Percentiles rank a stretch among this genome's conserved stretches.
phyloP scores from a whole-genome alignment of 2,329 filamentous ascomycete genomes.

The Ceratocystis albifundus region DNA sequence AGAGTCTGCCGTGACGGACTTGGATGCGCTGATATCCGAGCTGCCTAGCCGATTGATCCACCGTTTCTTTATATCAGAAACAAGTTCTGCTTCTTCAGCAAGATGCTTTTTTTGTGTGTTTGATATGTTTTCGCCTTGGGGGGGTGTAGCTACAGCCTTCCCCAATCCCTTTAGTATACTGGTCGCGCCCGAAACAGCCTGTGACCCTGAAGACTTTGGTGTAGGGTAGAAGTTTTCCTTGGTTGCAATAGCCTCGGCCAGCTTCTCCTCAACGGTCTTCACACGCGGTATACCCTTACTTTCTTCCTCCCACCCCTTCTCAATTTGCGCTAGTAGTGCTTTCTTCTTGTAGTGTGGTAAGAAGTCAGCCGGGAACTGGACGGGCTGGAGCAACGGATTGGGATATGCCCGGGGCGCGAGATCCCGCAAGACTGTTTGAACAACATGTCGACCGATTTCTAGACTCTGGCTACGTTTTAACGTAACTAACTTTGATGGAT shows the following conservation, averaged over 20 bases:
- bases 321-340: conserved; percentile 16
- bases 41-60: not conserved
- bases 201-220: not conserved
- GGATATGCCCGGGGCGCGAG: not conserved
- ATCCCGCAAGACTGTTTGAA: not conserved
- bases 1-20: not conserved
- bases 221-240: not conserved
- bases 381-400: conserved; percentile 12
- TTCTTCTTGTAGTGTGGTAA: conserved; percentile 18
- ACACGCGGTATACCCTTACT: not conserved
- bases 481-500: conserved; percentile 6
- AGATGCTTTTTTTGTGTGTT: not conserved
- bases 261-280: not conserved
- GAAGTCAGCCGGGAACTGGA: conserved; percentile 19
- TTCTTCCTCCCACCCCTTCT: conserved; percentile 7
- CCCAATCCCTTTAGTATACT: not conserved
- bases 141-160: not conserved
- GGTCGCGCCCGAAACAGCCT: not conserved
- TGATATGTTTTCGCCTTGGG: not conserved
- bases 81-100: not conserved
- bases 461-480: not conserved
- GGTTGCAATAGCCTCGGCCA: not conserved
- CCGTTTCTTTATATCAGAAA: not conserved
- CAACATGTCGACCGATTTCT: conserved; percentile 19
- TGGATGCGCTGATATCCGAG: not conserved